Conservation (phyloP, 2,329 filamentous ascomycete genomes). For the Phaeosphaeriaceae sp. region DNA sequence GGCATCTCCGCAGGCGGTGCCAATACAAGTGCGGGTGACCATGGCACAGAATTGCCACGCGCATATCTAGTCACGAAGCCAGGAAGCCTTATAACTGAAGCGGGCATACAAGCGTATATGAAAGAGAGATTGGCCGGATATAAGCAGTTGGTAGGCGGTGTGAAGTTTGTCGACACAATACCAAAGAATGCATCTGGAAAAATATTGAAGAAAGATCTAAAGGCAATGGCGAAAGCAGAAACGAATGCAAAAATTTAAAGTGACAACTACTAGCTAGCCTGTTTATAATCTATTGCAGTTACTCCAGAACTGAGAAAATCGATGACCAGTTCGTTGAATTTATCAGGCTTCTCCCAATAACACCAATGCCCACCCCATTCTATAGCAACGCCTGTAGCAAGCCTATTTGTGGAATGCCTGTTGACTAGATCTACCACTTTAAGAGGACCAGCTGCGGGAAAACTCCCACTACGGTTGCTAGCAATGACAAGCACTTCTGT, state of each 20-base stretch:
- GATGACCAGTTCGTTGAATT: conserved; percentile 28
- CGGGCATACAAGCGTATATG: conserved; percentile 38
- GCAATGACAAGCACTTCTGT: conserved; percentile 32
- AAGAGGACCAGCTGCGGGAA: conserved; percentile 31
- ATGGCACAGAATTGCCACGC: conserved; percentile 51
- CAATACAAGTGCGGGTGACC: conserved; percentile 38
- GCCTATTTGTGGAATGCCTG: conserved; percentile 3
- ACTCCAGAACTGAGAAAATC: conserved; percentile 10
- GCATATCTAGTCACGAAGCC: conserved; percentile 54
- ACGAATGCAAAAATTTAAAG: conserved; percentile 27
- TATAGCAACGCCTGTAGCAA: conserved; percentile 24
- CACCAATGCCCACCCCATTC: conserved; percentile 42
- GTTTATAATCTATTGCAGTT: too few relatives aligned
- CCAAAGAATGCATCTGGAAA: conserved; percentile 44
- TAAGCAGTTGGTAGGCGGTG: conserved; percentile 44
- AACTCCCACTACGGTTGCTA: conserved; percentile 37
- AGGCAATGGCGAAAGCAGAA: conserved; percentile 30
- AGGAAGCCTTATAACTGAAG: conserved; percentile 19
- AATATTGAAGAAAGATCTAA: conserved; percentile 40
- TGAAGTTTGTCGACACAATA: conserved; percentile 38
- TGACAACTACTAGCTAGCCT: neutral
- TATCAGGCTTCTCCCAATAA: conserved; percentile 37
- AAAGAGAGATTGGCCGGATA: conserved; percentile 42
- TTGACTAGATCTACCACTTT: conserved; percentile 31
- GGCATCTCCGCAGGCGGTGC: conserved; percentile 48